Percentiles rank a stretch among this genome's conserved stretches.
Evolutionary conservation across 768 basidiomycete species (phyloP).

Genomic region (Tricholoma matsutake): DNA sequence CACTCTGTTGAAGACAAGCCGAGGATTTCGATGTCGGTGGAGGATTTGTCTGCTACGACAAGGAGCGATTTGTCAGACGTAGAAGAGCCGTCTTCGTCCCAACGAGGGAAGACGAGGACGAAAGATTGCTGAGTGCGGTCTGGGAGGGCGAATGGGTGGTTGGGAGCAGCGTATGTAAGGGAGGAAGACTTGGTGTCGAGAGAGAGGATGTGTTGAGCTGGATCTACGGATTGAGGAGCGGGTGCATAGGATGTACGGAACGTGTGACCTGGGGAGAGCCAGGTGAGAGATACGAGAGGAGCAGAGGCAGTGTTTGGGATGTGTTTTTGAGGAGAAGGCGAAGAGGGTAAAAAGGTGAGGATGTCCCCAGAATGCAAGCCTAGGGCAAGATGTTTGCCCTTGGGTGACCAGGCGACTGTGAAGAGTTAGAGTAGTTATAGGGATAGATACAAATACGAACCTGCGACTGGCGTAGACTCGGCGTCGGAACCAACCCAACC

Average conservation of each 20-base stretch:
- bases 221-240: slow-evolving; percentile 24
- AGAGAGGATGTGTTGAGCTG: slow-evolving; percentile 42
- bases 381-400: slow-evolving; percentile 81
- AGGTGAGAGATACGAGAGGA: slow-evolving; percentile 52
- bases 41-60: slow-evolving; percentile 44
- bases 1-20: slow-evolving; percentile 39
- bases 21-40: slow-evolving; percentile 47
- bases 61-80: slow-evolving; percentile 33
- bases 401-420: slow-evolving; percentile 81
- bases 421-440: slow-evolving; percentile 2
- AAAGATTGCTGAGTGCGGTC: slow-evolving; percentile 40
- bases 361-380: slow-evolving; percentile 71
- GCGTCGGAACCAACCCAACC: slow-evolving; percentile 50
- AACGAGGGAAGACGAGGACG: slow-evolving; percentile 38
- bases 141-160: slow-evolving; percentile 37
- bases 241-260: slow-evolving; percentile 66
- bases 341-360: slow-evolving; percentile 58
- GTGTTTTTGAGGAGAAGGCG: slow-evolving; percentile 54
- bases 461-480: slow-evolving; percentile 52
- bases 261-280: slow-evolving; percentile 66
- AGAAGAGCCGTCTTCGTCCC: slow-evolving; percentile 38
- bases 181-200: slow-evolving; percentile 41
- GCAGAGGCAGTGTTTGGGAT: slow-evolving; percentile 55
- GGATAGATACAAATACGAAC: slow-evolving; percentile 36
- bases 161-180: slow-evolving; percentile 35